Evolutionary conservation across 129 eudicot species (phyloP), one percentile per base, ranked within the genome.

Genomic region (Rutidosis leptorrhynchoides): DNA sequence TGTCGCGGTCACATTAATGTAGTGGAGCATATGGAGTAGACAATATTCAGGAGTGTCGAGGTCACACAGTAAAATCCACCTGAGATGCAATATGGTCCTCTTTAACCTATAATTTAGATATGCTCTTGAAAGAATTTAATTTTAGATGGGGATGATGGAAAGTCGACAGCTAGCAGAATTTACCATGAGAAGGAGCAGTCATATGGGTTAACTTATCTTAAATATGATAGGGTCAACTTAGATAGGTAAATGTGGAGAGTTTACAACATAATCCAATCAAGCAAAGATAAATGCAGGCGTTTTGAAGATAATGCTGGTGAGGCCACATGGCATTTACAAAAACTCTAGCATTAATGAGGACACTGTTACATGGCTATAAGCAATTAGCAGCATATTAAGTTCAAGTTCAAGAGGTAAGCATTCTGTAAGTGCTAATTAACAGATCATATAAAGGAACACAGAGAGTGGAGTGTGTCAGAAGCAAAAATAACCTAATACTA

Each of bases 391-490:
- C 68, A 71, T 60, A 71, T 22, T 45, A 46, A 12, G 21, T n/a
- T n/a, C n/a, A 61, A n/a, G 49, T 48, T n/a, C 35, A 32, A 2
- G 58, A 61, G 26, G 52, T 24, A 15, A 23, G 61, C 69, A 62
- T 62, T 62, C 19, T 62, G 55, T 51, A 49, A 16, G 43, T 72
- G 40, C 27, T 62, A 56, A 53, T 52, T 62, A 24, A 62, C 62
- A 33, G 35, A 53, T 61, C 20, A 58, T 57, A 69, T n/a, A 51
- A 26, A 17, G 65, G 45, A 37, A 37, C 45, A 11, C 45, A 37
- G 45, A 11, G 16, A 37, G 45, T 37, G 5, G 45, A 37, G 15
- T 2, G 54, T 26, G 33, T 72, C 52, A 22, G 43, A 26, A 64
- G 63, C 21, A 57, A n/a, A 57, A 16, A 37, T 27, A 42, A 58